Conservation (phyloP, 2,329 filamentous ascomycete genomes). For the Trichoderma sp. region DNA sequence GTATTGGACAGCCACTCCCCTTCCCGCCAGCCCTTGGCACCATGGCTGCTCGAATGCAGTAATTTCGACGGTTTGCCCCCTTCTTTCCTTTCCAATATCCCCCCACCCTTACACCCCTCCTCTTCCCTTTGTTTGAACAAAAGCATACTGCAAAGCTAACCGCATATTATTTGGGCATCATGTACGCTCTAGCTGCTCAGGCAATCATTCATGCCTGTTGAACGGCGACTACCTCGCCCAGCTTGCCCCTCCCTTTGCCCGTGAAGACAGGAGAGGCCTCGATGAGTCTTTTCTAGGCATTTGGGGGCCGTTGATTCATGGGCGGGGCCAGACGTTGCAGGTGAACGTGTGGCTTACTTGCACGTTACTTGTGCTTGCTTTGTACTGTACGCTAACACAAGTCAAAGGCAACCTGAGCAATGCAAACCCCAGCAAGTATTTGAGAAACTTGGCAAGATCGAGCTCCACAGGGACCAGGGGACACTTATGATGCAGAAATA, state of each 20-base stretch:
- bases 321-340: background rate
- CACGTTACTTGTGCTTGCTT: background rate
- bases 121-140: background rate
- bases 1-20: background rate
- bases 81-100: background rate
- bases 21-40: background rate
- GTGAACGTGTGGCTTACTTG: background rate
- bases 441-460: background rate
- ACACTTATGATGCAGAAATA: background rate
- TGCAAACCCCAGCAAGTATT: background rate
- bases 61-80: background rate
- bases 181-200: conserved; percentile 1
- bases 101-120: background rate
- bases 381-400: background rate
- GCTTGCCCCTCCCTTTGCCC: conserved; percentile 3
- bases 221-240: background rate
- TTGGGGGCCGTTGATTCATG: conserved; percentile 20
- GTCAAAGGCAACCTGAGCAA: background rate
- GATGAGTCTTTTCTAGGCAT: conserved; percentile 4
- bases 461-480: background rate
- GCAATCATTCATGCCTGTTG: background rate
- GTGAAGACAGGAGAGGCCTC: conserved; percentile 8
- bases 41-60: background rate
- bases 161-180: background rate
- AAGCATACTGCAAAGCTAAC: conserved; percentile 5